Conservation (phyloP, 2,329 filamentous ascomycete species). For the Phyllosticta citribraziliensis region DNA sequence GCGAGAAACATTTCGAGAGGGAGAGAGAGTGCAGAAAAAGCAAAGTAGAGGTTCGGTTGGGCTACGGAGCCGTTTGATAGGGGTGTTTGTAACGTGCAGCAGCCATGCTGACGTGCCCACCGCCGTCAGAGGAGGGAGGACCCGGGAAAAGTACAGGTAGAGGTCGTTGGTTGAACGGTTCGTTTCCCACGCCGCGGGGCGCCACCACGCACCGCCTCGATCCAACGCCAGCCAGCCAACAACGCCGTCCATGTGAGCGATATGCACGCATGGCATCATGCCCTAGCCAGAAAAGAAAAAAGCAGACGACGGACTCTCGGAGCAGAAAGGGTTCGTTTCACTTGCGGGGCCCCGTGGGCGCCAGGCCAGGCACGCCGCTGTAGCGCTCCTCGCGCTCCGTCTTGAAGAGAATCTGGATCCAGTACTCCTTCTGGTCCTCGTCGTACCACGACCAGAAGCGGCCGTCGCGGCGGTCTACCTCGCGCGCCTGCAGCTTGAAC, state of each 20-base stretch:
- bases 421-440: constrained; percentile 91
- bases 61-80: too few species aligned
- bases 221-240: neutral
- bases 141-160: too few species aligned
- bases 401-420: constrained; percentile 96
- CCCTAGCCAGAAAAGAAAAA: neutral
- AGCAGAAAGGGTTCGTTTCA: neutral
- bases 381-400: constrained; percentile 93
- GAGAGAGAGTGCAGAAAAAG: too few species aligned
- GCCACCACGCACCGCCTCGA: too few species aligned
- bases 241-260: neutral
- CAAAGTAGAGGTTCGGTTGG: too few species aligned
- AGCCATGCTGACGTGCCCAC: too few species aligned
- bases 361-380: constrained; percentile 55
- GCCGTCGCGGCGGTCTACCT: constrained; percentile 82
- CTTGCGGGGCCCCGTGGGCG: constrained; percentile 31
- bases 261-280: neutral
- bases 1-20: too few species aligned
- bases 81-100: too few species aligned
- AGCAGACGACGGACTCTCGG: too few species aligned
- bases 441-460: constrained; percentile 94
- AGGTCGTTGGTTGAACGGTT: too few species aligned
- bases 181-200: too few species aligned
- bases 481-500: constrained; percentile 89
- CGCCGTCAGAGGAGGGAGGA: too few species aligned